Conservation (phyloP, 1,284 basidiomycete species). For the Malassezia japonica region DNA sequence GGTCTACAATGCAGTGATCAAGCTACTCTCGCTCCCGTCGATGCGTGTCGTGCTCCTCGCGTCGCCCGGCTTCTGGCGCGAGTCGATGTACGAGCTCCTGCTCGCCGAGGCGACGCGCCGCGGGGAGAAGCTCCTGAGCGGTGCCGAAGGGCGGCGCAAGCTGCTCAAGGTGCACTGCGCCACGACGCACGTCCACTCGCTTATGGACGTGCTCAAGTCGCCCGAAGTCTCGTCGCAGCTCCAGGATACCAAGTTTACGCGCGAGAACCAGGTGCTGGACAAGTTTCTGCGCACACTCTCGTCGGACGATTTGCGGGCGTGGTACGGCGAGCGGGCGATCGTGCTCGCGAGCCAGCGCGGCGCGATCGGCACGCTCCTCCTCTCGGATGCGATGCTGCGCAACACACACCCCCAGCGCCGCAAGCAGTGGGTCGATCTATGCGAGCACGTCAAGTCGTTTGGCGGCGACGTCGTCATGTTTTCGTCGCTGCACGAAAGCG, state of each 20-base stretch:
- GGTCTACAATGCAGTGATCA: conserved; percentile 74
- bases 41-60: conserved; percentile 89
- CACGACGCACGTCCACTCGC: conserved; percentile 87
- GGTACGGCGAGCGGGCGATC: conserved; percentile 96
- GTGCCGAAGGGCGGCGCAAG: conserved; percentile 65
- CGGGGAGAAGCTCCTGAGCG: conserved; percentile 66
- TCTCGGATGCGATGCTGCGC: conserved; percentile 88
- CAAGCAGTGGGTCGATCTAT: conserved; percentile 70
- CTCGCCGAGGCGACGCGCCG: conserved; percentile 52
- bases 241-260: conserved; percentile 94
- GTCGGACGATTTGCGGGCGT: conserved; percentile 84
- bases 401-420: conserved; percentile 41
- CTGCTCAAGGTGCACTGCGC: conserved; percentile 82
- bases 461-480: conserved; percentile 92
- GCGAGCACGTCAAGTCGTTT: conserved; percentile 76
- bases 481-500: conserved; percentile 97
- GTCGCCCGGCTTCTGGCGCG: conserved; percentile 89
- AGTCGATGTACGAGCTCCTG: conserved; percentile 70
- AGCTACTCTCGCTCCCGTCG: conserved; percentile 73
- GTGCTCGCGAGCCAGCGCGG: conserved; percentile 80
- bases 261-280: conserved; percentile 60
- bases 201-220: conserved; percentile 86
- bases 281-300: conserved; percentile 70
- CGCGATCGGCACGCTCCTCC: conserved; percentile 84
- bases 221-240: conserved; percentile 60